Evolutionary conservation across 148 eudicot genomes (phyloP), one percentile per base, ranked within the genome.

Genomic region (Polygonum maritimum): DNA sequence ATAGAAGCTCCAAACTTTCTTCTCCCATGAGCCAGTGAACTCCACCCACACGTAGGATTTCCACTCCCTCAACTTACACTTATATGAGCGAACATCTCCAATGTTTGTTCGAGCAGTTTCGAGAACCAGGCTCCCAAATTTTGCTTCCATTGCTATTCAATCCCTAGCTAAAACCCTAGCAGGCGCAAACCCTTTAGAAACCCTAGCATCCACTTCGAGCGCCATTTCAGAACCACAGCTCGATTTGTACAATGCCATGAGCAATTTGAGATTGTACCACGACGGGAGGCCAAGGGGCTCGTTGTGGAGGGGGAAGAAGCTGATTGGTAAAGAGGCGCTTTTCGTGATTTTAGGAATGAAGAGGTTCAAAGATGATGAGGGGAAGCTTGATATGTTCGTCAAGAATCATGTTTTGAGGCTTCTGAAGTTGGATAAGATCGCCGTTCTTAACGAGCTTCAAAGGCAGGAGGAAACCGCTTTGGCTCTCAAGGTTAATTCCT

Each of bases 221-320:
- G 41, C 21, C 19, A 67, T 36, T 67, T 39, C 18, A 33, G 40
- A 13, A 63, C 39, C 69, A 15, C 71, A 38, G 11, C 45, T 38
- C 21, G 44, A 15, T 35, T 67, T 44, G 36, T 7, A 35, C 7
- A 14, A 33, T 8, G 39, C 40, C 40, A 36, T 67, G 71, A 16
- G 71, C 44, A 41, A 41, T 15, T 67, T 19, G 44, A 6, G 71
- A 67, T 19, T 67, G 44, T 90, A 84, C 76, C 96, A 90, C 60
- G 98, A 94, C 63, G 98, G 98, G 15, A 92, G 97, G 63, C 98
- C 97, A 16, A 87, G 97, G 83, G 98, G 98, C 2, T 79, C 98
- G 1, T 86, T 94, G 26, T 94, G 97, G 97, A 87, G 91, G 79
- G 89, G 96, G 49, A 94, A 90, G 86, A 94, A 94, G 71, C 62